Evolutionary conservation across 805 yeast species (phyloP), one percentile per base, ranked within the genome.

Genomic region (Grigorovia jiainica): DNA sequence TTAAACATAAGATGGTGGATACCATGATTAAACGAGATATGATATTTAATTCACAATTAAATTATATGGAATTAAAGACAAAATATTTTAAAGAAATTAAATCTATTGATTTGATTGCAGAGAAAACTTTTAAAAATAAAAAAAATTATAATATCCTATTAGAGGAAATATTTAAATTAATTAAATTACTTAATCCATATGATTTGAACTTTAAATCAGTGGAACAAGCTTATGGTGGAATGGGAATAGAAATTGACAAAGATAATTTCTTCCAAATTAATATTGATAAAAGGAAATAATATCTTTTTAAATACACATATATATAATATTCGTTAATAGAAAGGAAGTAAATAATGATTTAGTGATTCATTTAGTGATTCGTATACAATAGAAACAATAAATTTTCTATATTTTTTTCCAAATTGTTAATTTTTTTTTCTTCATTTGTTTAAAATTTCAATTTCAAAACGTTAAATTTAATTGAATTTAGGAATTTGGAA

Each of bases 1-100:
- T 58, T 16, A 48, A 50, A 20, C 43, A 41, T 10, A 53, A 53
- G 36, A 53, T 47, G 25, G 39, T 55, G 4, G 34, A 41, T 2
- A 11, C 21, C 13, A 44, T 44, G 30, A 36, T 38, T 9, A 7
- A 40, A 13, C 37, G 30, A 33, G 7, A 29, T 2, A 20, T 17
- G n/a, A 20, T 23, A 4, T 11, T 25, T 6, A 36, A 38, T 10
- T 23, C n/a, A 7, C 36, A 32, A 13, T 21, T 43, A 13, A 24
- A 23, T 8, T 36, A 31, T 19, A 19, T 15, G 4, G 25, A 41
- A 7, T 40, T 40, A 3, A 27, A 45, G 34, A 17, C 2, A 4
- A 9, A 38, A 32, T n/a, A 39, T 47, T 11, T 31, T 20, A 36
- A 32, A 18, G 34, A 34, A 38, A 34, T 32, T 27, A 11, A 33